Evolutionary conservation across 768 basidiomycete genomes (phyloP), one percentile per base, ranked within the genome.

Genomic region (Hydnomerulius pinastri): DNA sequence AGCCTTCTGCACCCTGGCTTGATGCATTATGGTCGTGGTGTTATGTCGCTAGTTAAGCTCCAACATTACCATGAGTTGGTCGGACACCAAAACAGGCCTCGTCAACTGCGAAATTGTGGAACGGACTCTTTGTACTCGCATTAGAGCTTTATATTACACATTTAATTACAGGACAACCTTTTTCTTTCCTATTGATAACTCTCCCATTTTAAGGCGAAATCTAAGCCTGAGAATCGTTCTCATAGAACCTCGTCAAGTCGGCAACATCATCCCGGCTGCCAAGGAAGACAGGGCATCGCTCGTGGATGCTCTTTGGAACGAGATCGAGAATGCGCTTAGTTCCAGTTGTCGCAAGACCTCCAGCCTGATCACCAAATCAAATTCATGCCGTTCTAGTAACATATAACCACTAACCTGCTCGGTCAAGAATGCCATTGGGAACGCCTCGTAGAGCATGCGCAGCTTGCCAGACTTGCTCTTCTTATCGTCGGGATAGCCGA

Each of bases 401-500:
- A 21, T n/a, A 5, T 21, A 21, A 7, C 21, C 41, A 62, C 78
- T 41, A 53, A 88, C 90, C 81, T 96, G 93, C 63, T 98, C 95
- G 2, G 85, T 93, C 66, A 98, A 71, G 74, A 87, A 95, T 8
- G 93, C 90, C 95, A 98, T 97, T 17, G 95, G 96, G 79, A 97
- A 98, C 3, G 92, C 96, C 72, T 98, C 97, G 60, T 98, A 99
- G 39, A 99, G 75, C 65, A 98, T 73, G 63, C 97, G 81, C 60
- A 99, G 77, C 74, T 99, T 99, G 40, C 97, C 96, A 49, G 73
- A 86, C 79, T 96, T 97, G 73, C 83, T 90, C 81, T 98, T 98
- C 81, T 92, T 97, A 74, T 99, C 97, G 63, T 86, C 86, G 7
- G 97, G 97, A 70, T 99, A 99, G 8, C 94, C 96, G 62, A 99